These are phyloP conservation scores for Cryphonectria nitschkei DNA, from an alignment of 2,329 filamentous ascomycete genomes.

Conservation along the genomic window DNA sequence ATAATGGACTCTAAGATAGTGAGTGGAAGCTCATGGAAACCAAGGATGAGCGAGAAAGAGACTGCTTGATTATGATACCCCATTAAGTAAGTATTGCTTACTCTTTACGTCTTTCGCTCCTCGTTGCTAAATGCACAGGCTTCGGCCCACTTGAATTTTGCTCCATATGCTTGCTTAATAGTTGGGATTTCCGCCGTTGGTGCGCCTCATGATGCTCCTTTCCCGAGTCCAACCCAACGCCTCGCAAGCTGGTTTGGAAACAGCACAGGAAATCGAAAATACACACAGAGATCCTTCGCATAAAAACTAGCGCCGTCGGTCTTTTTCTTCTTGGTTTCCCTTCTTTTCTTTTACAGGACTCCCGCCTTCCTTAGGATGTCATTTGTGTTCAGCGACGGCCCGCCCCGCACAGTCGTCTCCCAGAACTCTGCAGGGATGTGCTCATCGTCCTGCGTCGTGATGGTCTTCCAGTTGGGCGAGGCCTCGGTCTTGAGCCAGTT, in stretches of 20 bases:
- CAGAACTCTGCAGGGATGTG: conserved; percentile 65
- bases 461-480: conserved; percentile 84
- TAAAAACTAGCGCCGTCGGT: not conserved
- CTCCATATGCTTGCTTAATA: not conserved
- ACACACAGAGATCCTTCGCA: no score
- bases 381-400: conserved; percentile 62
- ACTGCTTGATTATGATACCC: not conserved
- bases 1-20: not conserved
- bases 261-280: not conserved
- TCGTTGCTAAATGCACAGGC: not conserved
- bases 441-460: conserved; percentile 60
- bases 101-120: not conserved
- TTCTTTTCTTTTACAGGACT: conserved; percentile 33
- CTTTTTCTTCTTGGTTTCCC: no score
- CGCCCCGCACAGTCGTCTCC: conserved; percentile 68
- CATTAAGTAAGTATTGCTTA: not conserved
- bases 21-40: not conserved
- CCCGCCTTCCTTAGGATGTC: conserved; percentile 65
- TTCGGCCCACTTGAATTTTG: not conserved
- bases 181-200: not conserved
- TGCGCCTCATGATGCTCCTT: conserved; percentile 1
- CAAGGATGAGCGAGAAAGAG: not conserved
- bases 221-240: conserved; percentile 1
- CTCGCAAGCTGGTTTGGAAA: not conserved
- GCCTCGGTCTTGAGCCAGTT: conserved; percentile 89